Evolutionary conservation across 768 basidiomycete genomes (phyloP).

Genomic region (Gyrodon lividus): DNA sequence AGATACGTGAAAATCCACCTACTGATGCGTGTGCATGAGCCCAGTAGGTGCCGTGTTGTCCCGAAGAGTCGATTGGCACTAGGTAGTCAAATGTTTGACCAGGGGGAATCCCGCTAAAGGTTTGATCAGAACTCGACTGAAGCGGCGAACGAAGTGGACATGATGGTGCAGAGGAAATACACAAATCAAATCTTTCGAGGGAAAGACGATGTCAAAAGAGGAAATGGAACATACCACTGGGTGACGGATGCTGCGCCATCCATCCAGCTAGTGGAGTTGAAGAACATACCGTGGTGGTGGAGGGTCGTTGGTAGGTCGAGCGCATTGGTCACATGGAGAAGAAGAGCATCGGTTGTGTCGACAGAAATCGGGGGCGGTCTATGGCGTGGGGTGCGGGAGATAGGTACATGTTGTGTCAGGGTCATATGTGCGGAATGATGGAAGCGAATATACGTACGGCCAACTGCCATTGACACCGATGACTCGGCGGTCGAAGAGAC

Average conservation of each 20-base stretch:
- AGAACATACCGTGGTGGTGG: conserved; percentile 96
- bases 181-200: too few species aligned
- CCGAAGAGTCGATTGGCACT: conserved; percentile 65
- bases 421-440: neutral
- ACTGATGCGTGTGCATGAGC: conserved; percentile 65
- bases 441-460: conserved; percentile 61
- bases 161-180: neutral
- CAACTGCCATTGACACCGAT: conserved; percentile 91
- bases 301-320: conserved; percentile 66
- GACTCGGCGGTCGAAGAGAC: conserved; percentile 68
- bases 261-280: conserved; percentile 83
- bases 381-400: neutral
- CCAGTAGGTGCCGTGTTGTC: conserved; percentile 83
- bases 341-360: conserved; percentile 64
- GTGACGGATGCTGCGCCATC: conserved; percentile 84
- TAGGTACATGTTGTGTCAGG: neutral
- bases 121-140: neutral
- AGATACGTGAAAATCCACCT: neutral
- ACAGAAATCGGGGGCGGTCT: conserved; percentile 85
- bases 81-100: conserved; percentile 71
- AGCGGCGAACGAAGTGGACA: neutral
- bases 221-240: conserved; percentile 64
- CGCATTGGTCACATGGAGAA: conserved; percentile 76
- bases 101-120: conserved; percentile 72
- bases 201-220: too few species aligned